phyloP scores from a whole-genome alignment of 2,329 filamentous ascomycete genomes.

The Sporothrix dimorphospora region DNA sequence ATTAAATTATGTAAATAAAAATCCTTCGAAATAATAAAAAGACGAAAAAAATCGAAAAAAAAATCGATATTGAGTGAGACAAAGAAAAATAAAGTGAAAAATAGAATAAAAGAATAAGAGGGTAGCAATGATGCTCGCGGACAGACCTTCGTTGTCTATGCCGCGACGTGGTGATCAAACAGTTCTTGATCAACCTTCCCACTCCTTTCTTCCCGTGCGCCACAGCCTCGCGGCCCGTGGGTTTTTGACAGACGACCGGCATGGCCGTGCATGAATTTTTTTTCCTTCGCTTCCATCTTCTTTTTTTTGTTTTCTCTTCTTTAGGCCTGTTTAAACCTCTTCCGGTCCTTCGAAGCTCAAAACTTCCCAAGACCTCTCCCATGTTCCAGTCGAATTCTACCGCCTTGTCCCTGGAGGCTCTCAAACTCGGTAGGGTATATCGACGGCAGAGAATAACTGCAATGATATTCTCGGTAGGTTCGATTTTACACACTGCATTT shows the following conservation, averaged over 20 bases:
- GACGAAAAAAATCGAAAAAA: neutral
- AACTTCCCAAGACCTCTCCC: neutral
- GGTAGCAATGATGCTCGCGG: neutral
- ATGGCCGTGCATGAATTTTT: neutral
- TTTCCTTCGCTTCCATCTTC: neutral
- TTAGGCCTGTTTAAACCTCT: no score
- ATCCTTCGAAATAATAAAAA: no score
- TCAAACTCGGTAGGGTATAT: neutral
- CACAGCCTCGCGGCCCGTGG: constrained; percentile 6
- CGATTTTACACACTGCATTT: no score
- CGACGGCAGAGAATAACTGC: neutral
- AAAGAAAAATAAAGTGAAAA: neutral
- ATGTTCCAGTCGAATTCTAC: neutral
- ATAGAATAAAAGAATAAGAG: neutral
- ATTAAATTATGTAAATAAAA: no score
- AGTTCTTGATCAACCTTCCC: constrained; percentile 7
- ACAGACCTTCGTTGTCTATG: neutral
- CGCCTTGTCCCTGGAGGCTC: neutral
- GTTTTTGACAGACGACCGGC: neutral
- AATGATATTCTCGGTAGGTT: no score
- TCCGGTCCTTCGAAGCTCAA: neutral
- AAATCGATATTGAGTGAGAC: neutral
- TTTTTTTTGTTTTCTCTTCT: no score
- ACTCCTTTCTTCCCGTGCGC: no score
- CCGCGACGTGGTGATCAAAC: constrained; percentile 12